Conservation (phyloP, 148 eudicot genomes). For the Fagopyrum esculentum region DNA sequence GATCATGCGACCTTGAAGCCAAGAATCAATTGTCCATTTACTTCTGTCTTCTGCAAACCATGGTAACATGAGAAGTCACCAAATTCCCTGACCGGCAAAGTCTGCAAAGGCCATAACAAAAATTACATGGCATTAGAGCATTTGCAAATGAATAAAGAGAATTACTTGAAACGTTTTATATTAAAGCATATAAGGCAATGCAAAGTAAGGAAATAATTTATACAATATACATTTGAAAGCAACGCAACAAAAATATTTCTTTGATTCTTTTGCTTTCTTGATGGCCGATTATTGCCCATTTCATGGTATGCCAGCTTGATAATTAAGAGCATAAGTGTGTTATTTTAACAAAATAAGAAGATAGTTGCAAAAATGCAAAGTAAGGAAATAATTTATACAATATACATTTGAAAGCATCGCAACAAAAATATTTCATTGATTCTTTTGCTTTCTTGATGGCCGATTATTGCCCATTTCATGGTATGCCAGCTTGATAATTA, state of each 20-base stretch:
- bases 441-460: not conserved
- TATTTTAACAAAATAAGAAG: no score
- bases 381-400: no score
- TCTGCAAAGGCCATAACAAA: no score
- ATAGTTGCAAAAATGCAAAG: no score
- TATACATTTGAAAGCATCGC: not conserved
- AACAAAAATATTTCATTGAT: not conserved
- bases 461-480: not conserved
- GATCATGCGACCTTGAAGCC: not conserved
- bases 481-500: not conserved
- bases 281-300: not conserved
- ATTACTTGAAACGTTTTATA: no score
- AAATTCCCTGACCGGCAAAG: not conserved
- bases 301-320: not conserved
- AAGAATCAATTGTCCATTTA: not conserved
- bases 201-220: not conserved
- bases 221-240: not conserved
- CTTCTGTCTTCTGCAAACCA: not conserved
- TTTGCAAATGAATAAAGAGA: not conserved
- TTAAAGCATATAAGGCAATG: not conserved
- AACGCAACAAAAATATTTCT: not conserved
- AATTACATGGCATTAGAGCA: not conserved
- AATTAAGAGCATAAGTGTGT: not conserved
- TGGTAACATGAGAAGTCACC: not conserved
- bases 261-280: not conserved